Evolutionary conservation across 2,329 filamentous ascomycete genomes (phyloP).

Genomic region (Monilinia polystroma): DNA sequence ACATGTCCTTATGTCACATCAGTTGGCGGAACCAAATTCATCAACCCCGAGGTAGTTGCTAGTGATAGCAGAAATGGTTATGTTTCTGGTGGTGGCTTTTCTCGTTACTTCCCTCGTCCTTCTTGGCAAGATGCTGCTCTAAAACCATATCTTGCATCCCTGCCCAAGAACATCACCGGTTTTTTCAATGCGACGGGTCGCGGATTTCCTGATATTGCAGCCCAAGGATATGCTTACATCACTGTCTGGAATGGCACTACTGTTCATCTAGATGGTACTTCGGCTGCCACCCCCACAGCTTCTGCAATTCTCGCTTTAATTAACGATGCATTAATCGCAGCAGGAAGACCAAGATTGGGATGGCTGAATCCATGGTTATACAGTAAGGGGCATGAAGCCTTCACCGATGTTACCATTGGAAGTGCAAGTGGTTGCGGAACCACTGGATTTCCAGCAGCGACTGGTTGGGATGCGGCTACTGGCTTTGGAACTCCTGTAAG

Average conservation of each 20-base stretch:
- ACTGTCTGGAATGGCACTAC: slow-evolving; percentile 42
- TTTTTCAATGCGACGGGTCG: slow-evolving; percentile 48
- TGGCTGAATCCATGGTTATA: slow-evolving; percentile 48
- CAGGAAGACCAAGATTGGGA: slow-evolving; percentile 46
- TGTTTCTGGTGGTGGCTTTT: slow-evolving; percentile 52
- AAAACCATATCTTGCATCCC: slow-evolving; percentile 42
- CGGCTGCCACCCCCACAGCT: slow-evolving; percentile 55
- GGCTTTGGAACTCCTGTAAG: slow-evolving; percentile 41
- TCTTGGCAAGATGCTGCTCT: slow-evolving; percentile 48
- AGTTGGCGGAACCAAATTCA: slow-evolving; percentile 51
- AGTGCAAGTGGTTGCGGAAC: slow-evolving; percentile 42
- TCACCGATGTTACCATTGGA: slow-evolving; percentile 44
- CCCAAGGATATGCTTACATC: slow-evolving; percentile 56
- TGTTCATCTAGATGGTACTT: slow-evolving; percentile 49
- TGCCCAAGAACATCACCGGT: slow-evolving; percentile 47
- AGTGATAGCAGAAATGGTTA: slow-evolving; percentile 33
- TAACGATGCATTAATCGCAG: slow-evolving; percentile 59
- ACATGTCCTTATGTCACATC: slow-evolving; percentile 66
- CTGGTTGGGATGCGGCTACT: slow-evolving; percentile 43
- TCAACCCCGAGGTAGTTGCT: slow-evolving; percentile 44
- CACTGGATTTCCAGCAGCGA: slow-evolving; percentile 34
- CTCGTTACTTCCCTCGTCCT: slow-evolving; percentile 48
- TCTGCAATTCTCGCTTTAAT: slow-evolving; percentile 58
- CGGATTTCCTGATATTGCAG: slow-evolving; percentile 52
- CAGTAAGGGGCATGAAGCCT: slow-evolving; percentile 38